Percentiles rank a stretch among this genome's conserved stretches.
Evolutionary conservation across 2,329 filamentous ascomycete species (phyloP).

Genomic region (Fusarium beomiforme): DNA sequence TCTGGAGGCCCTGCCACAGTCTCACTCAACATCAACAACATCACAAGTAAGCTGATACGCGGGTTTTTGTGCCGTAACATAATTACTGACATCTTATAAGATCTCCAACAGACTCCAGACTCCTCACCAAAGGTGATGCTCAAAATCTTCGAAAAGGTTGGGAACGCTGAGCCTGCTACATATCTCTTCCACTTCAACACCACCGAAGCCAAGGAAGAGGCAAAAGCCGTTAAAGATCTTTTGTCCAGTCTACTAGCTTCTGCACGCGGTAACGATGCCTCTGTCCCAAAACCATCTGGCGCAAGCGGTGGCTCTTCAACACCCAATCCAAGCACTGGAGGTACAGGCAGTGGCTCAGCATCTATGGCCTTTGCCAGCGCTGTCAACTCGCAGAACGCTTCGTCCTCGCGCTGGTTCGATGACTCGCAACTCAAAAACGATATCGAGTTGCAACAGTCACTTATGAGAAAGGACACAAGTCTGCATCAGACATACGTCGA

Average conservation of each 20-base stretch:
- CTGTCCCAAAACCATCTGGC: slow-evolving; percentile 58
- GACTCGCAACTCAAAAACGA: slow-evolving; percentile 81
- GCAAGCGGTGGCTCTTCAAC: slow-evolving; percentile 45
- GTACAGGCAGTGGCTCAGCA: slow-evolving; percentile 62
- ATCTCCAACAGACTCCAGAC: slow-evolving; percentile 94
- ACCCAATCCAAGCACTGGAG: slow-evolving; percentile 40
- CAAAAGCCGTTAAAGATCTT: slow-evolving; percentile 83
- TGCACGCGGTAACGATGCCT: slow-evolving; percentile 66
- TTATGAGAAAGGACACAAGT: slow-evolving; percentile 81
- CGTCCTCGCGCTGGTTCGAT: slow-evolving; percentile 77
- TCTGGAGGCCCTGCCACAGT: slow-evolving; percentile 72
- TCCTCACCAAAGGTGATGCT: slow-evolving; percentile 91
- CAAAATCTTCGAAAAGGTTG: slow-evolving; percentile 83
- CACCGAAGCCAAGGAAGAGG: slow-evolving; percentile 79
- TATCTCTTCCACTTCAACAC: slow-evolving; percentile 94
- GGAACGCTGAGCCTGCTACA: slow-evolving; percentile 68
- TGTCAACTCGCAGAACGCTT: slow-evolving; percentile 60
- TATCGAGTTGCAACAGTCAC: slow-evolving; percentile 84
- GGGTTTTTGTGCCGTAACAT: not conserved
- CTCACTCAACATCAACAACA: slow-evolving; percentile 76
- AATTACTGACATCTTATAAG: slow-evolving; percentile 54
- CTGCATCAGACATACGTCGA: slow-evolving; percentile 90
- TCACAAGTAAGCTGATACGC: slow-evolving; percentile 74
- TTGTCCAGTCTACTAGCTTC: slow-evolving; percentile 82
- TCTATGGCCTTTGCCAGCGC: slow-evolving; percentile 83